These are phyloP conservation scores for Sequoia sempervirens DNA, from an alignment of 75 land plant species.

Conservation along the genomic window DNA sequence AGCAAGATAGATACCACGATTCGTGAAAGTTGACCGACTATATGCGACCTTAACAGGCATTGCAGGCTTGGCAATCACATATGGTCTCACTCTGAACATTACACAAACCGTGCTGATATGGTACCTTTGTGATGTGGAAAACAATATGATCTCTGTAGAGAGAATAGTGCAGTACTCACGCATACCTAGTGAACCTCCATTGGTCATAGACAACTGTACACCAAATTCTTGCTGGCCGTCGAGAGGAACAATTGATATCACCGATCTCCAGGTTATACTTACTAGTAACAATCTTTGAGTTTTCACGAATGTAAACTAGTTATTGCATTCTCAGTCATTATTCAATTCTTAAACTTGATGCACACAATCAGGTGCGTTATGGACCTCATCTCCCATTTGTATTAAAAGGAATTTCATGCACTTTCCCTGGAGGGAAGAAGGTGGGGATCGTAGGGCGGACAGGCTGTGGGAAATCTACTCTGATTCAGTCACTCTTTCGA, in stretches of 20 bases:
- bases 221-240: conserved; percentile 59
- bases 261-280: conserved; percentile 23
- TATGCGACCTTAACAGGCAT: conserved; percentile 31
- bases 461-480: conserved; percentile 41
- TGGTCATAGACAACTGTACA: conserved; percentile 33
- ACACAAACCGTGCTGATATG: conserved; percentile 55
- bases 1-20: not conserved
- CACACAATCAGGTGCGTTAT: conserved; percentile 24
- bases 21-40: not conserved
- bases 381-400: conserved; percentile 31
- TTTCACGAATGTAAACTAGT: not conserved
- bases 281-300: not conserved
- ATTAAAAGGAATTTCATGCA: conserved; percentile 25
- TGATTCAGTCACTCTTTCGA: conserved; percentile 38
- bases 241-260: conserved; percentile 45
- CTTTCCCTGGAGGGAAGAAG: conserved; percentile 26
- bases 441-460: conserved; percentile 44
- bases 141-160: conserved; percentile 84
- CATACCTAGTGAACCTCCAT: conserved; percentile 74
- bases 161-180: conserved; percentile 69
- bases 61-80: conserved; percentile 84
- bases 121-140: conserved; percentile 65
- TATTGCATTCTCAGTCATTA: not conserved
- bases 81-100: conserved; percentile 67
- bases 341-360: not conserved